Evolutionary conservation across 768 basidiomycete genomes (phyloP), one percentile per base, ranked within the genome.

Genomic region (Suillus occidentalis): DNA sequence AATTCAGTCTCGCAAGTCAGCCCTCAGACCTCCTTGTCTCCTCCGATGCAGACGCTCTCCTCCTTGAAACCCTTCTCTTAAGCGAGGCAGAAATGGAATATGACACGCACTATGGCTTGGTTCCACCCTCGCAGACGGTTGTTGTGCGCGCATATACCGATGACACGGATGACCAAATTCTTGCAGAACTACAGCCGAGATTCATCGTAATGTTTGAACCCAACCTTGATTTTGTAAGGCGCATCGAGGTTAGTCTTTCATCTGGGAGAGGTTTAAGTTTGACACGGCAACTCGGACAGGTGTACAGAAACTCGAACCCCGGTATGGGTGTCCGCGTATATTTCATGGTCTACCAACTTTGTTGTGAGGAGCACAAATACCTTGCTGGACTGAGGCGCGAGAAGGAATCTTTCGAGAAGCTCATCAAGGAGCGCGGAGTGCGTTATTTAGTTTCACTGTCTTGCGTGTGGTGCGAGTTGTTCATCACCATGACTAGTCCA

Each of bases 121-220:
- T 98, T 39, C 72, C 83, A 4, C 87, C 92, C 0, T 89, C 91
- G 69, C 86, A 97, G 69, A 89, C 91, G 0, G 87, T 99, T 25
- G 75, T 99, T 49, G 85, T 99, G 37, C 86, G 96, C 4, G 85
- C 92, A 1, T 99, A 95, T 72, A 89, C 91, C 0, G 95, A 95
- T 55, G 97, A 99, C 72, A 87, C n/a, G n/a, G n/a, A n/a, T n/a
- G n/a, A n/a, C n/a, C n/a, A n/a, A n/a, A n/a, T n/a, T n/a, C 80
- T 99, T 39, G 84, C 87, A 49, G 97, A 99, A 73, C 81, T 99
- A 9, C 83, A 90, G 65, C 97, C 97, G 2, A 87, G 89, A 67
- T 99, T 95, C 72, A 89, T 99, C 61, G 87, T 99, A 56, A 94
- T 99, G 91, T 95, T 91, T 68, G 97, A 99, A 72, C 95, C 97